phyloP scores from a whole-genome alignment of 2,329 filamentous ascomycete genomes.

The Paecilomyces sp. region DNA sequence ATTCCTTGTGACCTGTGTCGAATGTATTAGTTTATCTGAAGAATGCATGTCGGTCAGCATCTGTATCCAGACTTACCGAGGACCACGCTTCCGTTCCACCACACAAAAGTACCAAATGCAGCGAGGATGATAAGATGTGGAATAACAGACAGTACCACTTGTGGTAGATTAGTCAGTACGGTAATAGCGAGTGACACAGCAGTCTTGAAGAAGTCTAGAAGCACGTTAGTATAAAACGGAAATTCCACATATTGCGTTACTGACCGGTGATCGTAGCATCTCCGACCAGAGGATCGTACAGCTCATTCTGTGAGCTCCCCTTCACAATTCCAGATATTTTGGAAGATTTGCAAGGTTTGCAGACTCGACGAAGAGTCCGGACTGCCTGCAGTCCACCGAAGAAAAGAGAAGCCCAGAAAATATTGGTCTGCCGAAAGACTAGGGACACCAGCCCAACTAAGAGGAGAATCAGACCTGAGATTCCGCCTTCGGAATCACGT shows the following conservation, averaged over 20 bases:
- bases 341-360: slow-evolving; percentile 18
- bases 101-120: slow-evolving; percentile 67
- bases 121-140: slow-evolving; percentile 57
- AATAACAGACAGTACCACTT: slow-evolving; percentile 31
- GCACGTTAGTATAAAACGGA: slow-evolving; percentile 15
- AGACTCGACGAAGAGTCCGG: slow-evolving; percentile 22
- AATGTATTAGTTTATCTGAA: background rate
- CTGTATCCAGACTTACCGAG: slow-evolving; percentile 53
- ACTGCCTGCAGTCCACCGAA: slow-evolving; percentile 39
- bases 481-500: slow-evolving; percentile 16
- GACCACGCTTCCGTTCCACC: slow-evolving; percentile 87
- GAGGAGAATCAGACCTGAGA: slow-evolving; percentile 35
- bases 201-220: slow-evolving; percentile 42
- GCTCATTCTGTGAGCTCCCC: slow-evolving; percentile 27
- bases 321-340: slow-evolving; percentile 22
- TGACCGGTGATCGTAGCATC: slow-evolving; percentile 45
- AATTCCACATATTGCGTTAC: slow-evolving; percentile 2
- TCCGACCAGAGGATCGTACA: slow-evolving; percentile 45
- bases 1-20: slow-evolving; percentile 74
- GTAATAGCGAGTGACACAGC: slow-evolving; percentile 59
- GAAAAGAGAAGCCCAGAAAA: slow-evolving; percentile 74
- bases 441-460: slow-evolving; percentile 59
- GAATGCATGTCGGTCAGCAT: background rate
- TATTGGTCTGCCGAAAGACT: slow-evolving; percentile 85
- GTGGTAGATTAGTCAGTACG: slow-evolving; percentile 36